Evolutionary conservation across 164 flowering plant species (phyloP), one percentile per base, ranked within the genome.

Genomic region (Macadamia tetraphylla): DNA sequence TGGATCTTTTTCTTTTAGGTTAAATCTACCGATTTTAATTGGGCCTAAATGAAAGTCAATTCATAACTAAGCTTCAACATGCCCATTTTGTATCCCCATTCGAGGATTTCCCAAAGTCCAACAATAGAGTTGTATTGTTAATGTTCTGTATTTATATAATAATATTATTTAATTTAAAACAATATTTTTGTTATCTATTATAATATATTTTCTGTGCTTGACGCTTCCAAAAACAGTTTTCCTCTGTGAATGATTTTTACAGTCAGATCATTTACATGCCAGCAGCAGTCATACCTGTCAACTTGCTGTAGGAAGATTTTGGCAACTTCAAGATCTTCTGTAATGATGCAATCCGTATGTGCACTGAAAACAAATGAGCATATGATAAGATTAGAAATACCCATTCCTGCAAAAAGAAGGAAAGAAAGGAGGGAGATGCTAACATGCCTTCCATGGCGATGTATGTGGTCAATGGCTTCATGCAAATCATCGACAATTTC

Each of bases 401-500:
- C 12, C n/a, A 43, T 40, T 40, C 18, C 67, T 62, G 30, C 29
- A 29, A 14, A 23, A 12, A 13, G 30, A 9, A 59, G 51, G 46
- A 31, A 42, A 65, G 60, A 51, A 49, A 9, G 17, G 63, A 13
- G 40, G 59, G 65, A 11, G 48, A 4, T 6, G 43, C 40, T 8
- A 73, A 64, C 79, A 64, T 84, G 75, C 98, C 99, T 95, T 86
- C 98, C 99, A 82, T 92, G 89, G 65, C 75, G 76, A 76, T 92
- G 91, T 74, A 95, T 92, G 71, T 95, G 99, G 67, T 86, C 88
- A 75, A 95, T 84, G 71, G 99, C 99, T 62, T 84, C 86, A 75
- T 79, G 55, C 6, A 95, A 93, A 79, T 92, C 90, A 73, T 95
- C 97, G 68, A 92, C 98, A 63, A 89, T 78, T 82, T 95, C 99